Conservation (phyloP, 1,139 yeast species). For the Tardiomyces depauwii region DNA sequence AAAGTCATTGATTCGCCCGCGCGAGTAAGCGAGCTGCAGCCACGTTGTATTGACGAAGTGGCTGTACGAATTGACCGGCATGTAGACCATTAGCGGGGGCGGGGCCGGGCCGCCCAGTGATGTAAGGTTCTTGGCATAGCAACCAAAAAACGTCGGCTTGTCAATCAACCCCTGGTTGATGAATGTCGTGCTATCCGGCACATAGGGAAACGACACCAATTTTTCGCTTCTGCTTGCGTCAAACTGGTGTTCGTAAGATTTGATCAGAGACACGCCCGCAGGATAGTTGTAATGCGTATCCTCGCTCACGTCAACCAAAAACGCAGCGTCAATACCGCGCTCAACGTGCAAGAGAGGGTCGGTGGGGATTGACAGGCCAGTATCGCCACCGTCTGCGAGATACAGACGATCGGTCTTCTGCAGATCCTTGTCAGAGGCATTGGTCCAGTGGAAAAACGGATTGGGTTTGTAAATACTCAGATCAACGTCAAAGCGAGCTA, state of each 20-base stretch:
- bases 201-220: slow-evolving; percentile 67
- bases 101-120: slow-evolving; percentile 12
- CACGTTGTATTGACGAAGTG: slow-evolving; percentile 63
- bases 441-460: slow-evolving; percentile 39
- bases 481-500: slow-evolving; percentile 23
- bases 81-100: slow-evolving; percentile 71
- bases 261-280: slow-evolving; percentile 58
- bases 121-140: slow-evolving; percentile 54
- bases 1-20: slow-evolving; percentile 46
- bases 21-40: slow-evolving; percentile 50
- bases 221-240: slow-evolving; percentile 30
- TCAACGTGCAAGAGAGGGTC: slow-evolving; percentile 59
- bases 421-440: slow-evolving; percentile 17
- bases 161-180: slow-evolving; percentile 36
- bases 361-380: slow-evolving; percentile 19
- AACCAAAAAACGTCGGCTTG: slow-evolving; percentile 71
- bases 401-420: slow-evolving; percentile 35
- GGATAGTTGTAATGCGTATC: slow-evolving; percentile 47
- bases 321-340: slow-evolving; percentile 61
- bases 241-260: slow-evolving; percentile 61
- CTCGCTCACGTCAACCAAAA: slow-evolving; percentile 83
- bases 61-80: slow-evolving; percentile 67
- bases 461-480: slow-evolving; percentile 59
- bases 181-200: slow-evolving; percentile 66
- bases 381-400: slow-evolving; percentile 89